Conservation (phyloP, 805 yeast genomes). For the Hanseniaspora thailandica region DNA sequence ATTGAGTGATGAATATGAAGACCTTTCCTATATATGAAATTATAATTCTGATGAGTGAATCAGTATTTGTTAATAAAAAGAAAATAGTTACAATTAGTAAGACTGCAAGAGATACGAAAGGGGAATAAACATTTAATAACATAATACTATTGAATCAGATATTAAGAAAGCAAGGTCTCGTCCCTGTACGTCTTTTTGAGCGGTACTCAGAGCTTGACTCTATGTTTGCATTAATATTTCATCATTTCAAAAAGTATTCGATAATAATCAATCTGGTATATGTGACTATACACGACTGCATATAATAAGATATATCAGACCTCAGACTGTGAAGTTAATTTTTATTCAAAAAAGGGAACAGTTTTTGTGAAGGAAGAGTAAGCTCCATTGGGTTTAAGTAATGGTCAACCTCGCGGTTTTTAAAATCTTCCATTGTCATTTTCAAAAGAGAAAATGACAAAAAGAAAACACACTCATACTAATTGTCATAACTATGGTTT, state of each 20-base stretch:
- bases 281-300: slow-evolving; percentile 45
- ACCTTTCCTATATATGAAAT: background rate
- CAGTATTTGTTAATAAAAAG: background rate
- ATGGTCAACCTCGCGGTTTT: slow-evolving; percentile 18
- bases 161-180: slow-evolving; percentile 51
- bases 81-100: background rate
- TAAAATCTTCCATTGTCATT: slow-evolving; percentile 10
- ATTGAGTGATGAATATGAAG: background rate
- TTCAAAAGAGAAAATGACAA: background rate
- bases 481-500: slow-evolving; percentile 71
- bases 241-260: slow-evolving; percentile 35
- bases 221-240: slow-evolving; percentile 67
- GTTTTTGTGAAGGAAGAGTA: slow-evolving; percentile 53
- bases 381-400: slow-evolving; percentile 72
- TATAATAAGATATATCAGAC: background rate
- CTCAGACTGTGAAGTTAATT: slow-evolving; percentile 14
- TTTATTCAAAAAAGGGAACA: too few relatives aligned
- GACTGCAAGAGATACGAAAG: background rate
- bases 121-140: background rate
- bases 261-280: slow-evolving; percentile 40
- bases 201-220: slow-evolving; percentile 80
- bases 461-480: slow-evolving; percentile 22
- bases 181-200: slow-evolving; percentile 32
- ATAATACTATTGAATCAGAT: slow-evolving; percentile 8
- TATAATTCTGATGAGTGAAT: background rate